A percentile compares a stretch with the other conserved stretches of the same genome.
phyloP scores from a whole-genome alignment of 1,284 basidiomycete genomes.

The Dichomitus squalens region DNA sequence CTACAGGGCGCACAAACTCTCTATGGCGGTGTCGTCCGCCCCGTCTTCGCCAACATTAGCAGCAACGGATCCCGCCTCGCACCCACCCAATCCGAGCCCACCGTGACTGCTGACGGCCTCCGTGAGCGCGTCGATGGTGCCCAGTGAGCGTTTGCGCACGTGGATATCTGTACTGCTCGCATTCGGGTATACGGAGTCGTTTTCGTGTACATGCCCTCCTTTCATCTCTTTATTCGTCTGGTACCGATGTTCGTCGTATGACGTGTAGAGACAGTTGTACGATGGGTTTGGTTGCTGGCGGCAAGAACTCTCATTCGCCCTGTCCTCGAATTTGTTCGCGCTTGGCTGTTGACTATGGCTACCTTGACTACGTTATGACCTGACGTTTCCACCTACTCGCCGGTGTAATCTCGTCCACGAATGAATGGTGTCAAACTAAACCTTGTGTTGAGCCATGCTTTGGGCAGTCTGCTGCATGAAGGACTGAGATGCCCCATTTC shows the following conservation, averaged over 20 bases:
- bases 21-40: conserved; percentile 33
- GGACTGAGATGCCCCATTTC: too few species aligned
- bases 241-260: conserved; percentile 11
- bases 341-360: conserved; percentile 7
- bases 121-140: conserved; percentile 46
- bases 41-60: conserved; percentile 32
- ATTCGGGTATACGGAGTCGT: background rate
- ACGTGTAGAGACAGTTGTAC: conserved; percentile 13
- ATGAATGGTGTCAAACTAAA: background rate
- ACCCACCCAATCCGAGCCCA: conserved; percentile 30
- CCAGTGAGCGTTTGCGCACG: conserved; percentile 28
- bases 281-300: conserved; percentile 10
- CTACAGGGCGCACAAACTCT: conserved; percentile 35
- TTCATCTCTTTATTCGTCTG: conserved; percentile 1
- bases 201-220: background rate
- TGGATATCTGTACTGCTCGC: too few species aligned
- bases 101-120: conserved; percentile 41
- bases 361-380: conserved; percentile 1
- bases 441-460: too few species aligned
- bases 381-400: background rate
- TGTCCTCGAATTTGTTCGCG: background rate
- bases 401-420: background rate
- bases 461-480: too few species aligned
- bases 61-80: conserved; percentile 24
- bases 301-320: background rate